These are phyloP conservation scores for Fonsecaea multimorphosa DNA, from an alignment of 2,329 filamentous ascomycete genomes.

Conservation along the genomic window DNA sequence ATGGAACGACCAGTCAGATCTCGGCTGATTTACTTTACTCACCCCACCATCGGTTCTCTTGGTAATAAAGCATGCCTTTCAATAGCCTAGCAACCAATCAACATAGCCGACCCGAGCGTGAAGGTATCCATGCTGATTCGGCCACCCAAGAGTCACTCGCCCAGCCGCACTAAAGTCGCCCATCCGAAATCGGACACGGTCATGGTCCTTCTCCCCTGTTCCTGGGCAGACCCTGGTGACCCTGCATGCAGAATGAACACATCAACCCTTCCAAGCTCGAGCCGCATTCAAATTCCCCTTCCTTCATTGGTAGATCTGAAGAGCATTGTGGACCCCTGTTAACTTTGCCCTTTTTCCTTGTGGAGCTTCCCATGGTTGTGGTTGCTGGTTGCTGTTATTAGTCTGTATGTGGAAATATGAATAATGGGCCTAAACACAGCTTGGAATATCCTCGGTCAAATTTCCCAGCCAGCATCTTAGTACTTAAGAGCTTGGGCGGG, in stretches of 20 bases:
- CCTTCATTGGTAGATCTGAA: conserved; percentile 19
- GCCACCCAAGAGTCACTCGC: not conserved
- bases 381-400: not conserved
- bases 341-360: not conserved
- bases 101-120: not conserved
- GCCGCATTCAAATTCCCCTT: conserved; percentile 28
- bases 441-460: not conserved
- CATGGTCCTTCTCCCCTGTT: conserved; percentile 16
- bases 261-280: conserved; percentile 14
- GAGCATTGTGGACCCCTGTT: conserved; percentile 2
- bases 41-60: conserved; percentile 5
- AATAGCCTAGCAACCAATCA: conserved; percentile 3
- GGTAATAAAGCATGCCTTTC: not conserved
- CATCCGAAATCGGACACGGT: conserved; percentile 30
- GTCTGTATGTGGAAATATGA: conserved; percentile 1
- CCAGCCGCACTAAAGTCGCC: conserved; percentile 30
- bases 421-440: not conserved
- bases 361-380: conserved; percentile 1
- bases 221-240: conserved; percentile 22
- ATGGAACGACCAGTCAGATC: conserved; percentile 1
- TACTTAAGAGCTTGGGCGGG: conserved; percentile 2
- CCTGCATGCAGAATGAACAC: conserved; percentile 30
- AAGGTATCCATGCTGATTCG: conserved; percentile 2
- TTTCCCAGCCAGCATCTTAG: not conserved
- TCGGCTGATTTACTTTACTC: conserved; percentile 3